Evolutionary conservation across 2,329 filamentous ascomycete species (phyloP), one percentile per base, ranked within the genome.

Genomic region (Ophiostoma tasmaniense): DNA sequence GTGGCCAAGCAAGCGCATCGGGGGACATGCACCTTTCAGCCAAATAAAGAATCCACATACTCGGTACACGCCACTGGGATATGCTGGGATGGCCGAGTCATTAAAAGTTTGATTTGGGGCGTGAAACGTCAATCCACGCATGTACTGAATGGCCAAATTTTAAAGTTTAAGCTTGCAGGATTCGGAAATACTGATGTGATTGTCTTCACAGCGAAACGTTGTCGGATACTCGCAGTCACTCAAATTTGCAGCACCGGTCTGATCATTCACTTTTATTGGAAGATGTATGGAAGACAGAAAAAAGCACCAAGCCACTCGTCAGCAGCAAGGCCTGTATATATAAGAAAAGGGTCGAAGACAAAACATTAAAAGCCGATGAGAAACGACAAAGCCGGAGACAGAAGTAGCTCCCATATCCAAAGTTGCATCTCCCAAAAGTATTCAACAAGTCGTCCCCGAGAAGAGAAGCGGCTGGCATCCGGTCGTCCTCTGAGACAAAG

Each of bases 321-420:
- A 64, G 61, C 61, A 22, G 20, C 64, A 13, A 13, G 64, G 64
- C 64, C 64, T 65, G 37, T 25, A 65, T 65, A 65, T 42, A 65
- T n/a, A 65, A 22, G 25, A 65, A 65, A 45, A 50, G 22, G n/a
- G 22, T 25, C n/a, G 22, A 65, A 25, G 33, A 33, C 1, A 33
- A 33, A 4, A 33, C 5, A 33, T 33, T 33, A 8, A 33, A 33
- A 33, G 33, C 33, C 3, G 33, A 33, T 33, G 33, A 33, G 33
- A 33, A 65, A 17, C 37, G 13, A 37, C 22, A 20, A 30, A 17
- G 17, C 28, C 28, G 20, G 35, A n/a, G 39, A 30, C n/a, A 22
- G 8, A 22, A 33, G 8, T 52, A 13, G 17, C 39, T 42, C 13
- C 5, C 17, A 42, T 7, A 20, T 52, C 45, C 45, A 52, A 52